Evolutionary conservation across 306 rosid genomes (phyloP).

Genomic region (Quercus berberidifolia): DNA sequence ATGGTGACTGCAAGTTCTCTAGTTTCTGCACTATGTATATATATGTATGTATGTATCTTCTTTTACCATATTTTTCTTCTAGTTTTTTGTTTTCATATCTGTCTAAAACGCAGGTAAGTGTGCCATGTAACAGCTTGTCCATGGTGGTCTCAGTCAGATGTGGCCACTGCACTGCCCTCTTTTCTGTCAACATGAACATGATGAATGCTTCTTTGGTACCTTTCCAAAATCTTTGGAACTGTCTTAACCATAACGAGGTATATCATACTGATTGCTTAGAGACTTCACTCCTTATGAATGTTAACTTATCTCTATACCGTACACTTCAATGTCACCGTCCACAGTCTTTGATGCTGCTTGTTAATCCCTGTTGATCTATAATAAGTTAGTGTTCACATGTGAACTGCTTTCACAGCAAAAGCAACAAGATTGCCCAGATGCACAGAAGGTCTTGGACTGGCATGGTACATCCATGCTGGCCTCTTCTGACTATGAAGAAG

Average conservation of each 20-base stretch:
- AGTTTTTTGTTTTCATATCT: background rate
- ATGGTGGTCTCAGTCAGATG: slow-evolving; percentile 90
- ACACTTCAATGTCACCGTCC: background rate
- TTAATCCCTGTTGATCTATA: too few relatives aligned
- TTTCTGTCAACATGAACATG: slow-evolving; percentile 88
- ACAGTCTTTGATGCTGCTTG: background rate
- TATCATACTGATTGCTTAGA: background rate
- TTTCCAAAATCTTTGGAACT: slow-evolving; percentile 61
- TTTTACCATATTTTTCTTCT: background rate
- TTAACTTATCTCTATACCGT: background rate
- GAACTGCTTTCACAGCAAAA: slow-evolving; percentile 32
- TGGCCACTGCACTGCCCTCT: slow-evolving; percentile 84
- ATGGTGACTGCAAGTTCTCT: background rate
- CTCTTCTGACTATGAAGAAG: slow-evolving; percentile 69
- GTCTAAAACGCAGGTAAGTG: slow-evolving; percentile 63
- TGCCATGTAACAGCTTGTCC: slow-evolving; percentile 87
- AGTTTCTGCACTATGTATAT: background rate
- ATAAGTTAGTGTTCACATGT: background rate
- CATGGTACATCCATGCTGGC: slow-evolving; percentile 38
- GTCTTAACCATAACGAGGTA: slow-evolving; percentile 56
- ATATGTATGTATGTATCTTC: background rate
- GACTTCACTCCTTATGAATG: background rate
- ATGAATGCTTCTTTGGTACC: slow-evolving; percentile 84
- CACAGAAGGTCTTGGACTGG: slow-evolving; percentile 37
- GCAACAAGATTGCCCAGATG: slow-evolving; percentile 34